Conservation (phyloP, 768 basidiomycete species). For the Boletellus ananas region DNA sequence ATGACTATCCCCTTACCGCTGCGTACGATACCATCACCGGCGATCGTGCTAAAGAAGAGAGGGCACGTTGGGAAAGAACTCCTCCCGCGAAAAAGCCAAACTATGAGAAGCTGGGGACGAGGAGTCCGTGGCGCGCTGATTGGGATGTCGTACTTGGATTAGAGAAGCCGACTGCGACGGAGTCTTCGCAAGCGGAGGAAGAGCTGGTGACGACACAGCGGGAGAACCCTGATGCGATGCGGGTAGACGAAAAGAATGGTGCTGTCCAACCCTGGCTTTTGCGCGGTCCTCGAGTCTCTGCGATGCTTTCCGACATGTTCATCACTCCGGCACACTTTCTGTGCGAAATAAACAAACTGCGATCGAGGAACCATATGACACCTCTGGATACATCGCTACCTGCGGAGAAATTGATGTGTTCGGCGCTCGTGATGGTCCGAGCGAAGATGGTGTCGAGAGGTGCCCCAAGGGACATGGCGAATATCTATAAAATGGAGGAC, state of each 20-base stretch:
- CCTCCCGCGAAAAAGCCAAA: conserved; percentile 87
- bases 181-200: conserved; percentile 23
- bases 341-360: conserved; percentile 54
- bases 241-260: conserved; percentile 1
- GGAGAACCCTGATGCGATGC: conserved; percentile 30
- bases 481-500: conserved; percentile 63
- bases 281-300: conserved; percentile 48
- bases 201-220: conserved; percentile 58
- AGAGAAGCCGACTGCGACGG: conserved; percentile 12
- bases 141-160: conserved; percentile 73
- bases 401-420: conserved; percentile 46
- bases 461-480: conserved; percentile 67
- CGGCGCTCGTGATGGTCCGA: conserved; percentile 66
- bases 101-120: conserved; percentile 58
- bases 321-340: conserved; percentile 44
- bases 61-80: conserved; percentile 66
- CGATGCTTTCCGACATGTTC: conserved; percentile 44
- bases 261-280: conserved; percentile 61
- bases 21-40: conserved; percentile 52
- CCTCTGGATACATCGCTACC: conserved; percentile 33
- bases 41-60: conserved; percentile 50
- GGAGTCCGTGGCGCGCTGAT: conserved; percentile 72
- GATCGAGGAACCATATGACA: conserved; percentile 49
- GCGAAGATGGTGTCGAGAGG: conserved; percentile 64
- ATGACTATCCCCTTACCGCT: conserved; percentile 64